These are phyloP conservation scores for Hemerocallis citrina DNA, from an alignment of 106 monocot genomes.

Conservation along the genomic window DNA sequence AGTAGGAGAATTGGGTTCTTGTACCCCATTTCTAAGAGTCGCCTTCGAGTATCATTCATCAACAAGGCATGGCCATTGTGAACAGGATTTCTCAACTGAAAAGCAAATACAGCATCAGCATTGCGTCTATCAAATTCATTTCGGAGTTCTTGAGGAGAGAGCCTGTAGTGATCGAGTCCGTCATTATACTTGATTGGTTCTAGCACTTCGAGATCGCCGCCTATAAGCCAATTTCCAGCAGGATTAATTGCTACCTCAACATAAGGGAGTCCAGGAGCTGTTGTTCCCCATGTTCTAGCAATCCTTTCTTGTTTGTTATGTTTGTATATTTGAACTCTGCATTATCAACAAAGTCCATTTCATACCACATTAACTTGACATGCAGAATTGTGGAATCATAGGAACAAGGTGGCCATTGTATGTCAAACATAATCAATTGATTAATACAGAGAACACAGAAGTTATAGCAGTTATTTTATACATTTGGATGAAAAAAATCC, in stretches of 20 bases:
- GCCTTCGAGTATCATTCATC: slow-evolving; percentile 92
- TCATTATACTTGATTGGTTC: slow-evolving; percentile 94
- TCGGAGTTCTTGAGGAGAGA: slow-evolving; percentile 75
- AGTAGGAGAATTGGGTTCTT: slow-evolving; percentile 89
- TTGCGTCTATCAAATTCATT: slow-evolving; percentile 80
- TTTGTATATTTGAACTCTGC: slow-evolving; percentile 79
- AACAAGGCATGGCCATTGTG: slow-evolving; percentile 97
- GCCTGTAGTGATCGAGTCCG: slow-evolving; percentile 95
- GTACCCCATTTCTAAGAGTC: slow-evolving; percentile 87
- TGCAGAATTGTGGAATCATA: too few species aligned
- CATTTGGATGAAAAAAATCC: too few species aligned
- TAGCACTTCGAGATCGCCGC: slow-evolving; percentile 87
- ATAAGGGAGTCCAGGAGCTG: slow-evolving; percentile 84
- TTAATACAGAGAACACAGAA: too few species aligned
- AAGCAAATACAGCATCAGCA: slow-evolving; percentile 95
- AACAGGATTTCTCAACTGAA: slow-evolving; percentile 93
- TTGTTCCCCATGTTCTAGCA: slow-evolving; percentile 94
- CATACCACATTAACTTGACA: too few species aligned
- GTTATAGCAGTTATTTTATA: too few species aligned
- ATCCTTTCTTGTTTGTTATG: slow-evolving; percentile 99
- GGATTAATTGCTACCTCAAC: slow-evolving; percentile 71
- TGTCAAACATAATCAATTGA: too few species aligned
- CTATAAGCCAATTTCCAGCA: slow-evolving; percentile 90
- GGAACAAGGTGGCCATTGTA: too few species aligned
- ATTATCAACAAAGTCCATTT: neutral